These are phyloP conservation scores for Epichloe festucae DNA, from an alignment of 2,329 filamentous ascomycete genomes.

Conservation along the genomic window DNA sequence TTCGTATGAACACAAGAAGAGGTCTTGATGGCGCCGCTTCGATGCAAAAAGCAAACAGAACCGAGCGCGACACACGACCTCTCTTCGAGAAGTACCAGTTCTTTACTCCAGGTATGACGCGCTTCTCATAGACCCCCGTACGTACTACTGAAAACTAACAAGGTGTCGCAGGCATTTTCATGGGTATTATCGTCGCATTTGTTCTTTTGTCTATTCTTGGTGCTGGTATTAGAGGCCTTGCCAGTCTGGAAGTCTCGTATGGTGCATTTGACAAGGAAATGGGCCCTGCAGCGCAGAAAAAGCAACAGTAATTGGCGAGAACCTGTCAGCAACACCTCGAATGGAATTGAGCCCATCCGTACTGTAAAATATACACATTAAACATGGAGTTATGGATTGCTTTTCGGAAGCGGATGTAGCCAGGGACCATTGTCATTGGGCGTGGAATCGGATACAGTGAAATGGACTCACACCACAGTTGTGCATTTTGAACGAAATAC, in stretches of 20 bases:
- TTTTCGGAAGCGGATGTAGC: not conserved
- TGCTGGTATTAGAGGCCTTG: slow-evolving; percentile 63
- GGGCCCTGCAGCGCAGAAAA: slow-evolving; percentile 80
- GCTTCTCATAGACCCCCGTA: not conserved
- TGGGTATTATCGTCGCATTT: slow-evolving; percentile 60
- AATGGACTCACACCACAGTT: not conserved
- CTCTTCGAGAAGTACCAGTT: slow-evolving; percentile 93
- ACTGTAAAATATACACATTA: slow-evolving; percentile 8
- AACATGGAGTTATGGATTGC: slow-evolving; percentile 10
- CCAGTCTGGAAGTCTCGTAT: slow-evolving; percentile 79
- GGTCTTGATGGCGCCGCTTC: slow-evolving; percentile 19
- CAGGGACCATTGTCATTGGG: not conserved
- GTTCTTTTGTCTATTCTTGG: slow-evolving; percentile 66
- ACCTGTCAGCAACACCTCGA: not conserved
- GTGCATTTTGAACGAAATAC: not conserved
- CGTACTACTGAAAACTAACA: slow-evolving; percentile 5
- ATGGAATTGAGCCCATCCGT: not conserved
- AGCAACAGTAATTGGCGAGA: slow-evolving; percentile 27
- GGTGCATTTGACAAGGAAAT: slow-evolving; percentile 95
- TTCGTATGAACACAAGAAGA: slow-evolving; percentile 67
- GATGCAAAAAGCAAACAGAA: slow-evolving; percentile 26
- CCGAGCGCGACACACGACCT: slow-evolving; percentile 30
- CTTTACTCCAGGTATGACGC: slow-evolving; percentile 61
- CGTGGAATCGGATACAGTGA: not conserved
- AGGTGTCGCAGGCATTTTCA: slow-evolving; percentile 60